Evolutionary conservation across 2,329 filamentous ascomycete species (phyloP).

Genomic region (Apiospora pterosperma): DNA sequence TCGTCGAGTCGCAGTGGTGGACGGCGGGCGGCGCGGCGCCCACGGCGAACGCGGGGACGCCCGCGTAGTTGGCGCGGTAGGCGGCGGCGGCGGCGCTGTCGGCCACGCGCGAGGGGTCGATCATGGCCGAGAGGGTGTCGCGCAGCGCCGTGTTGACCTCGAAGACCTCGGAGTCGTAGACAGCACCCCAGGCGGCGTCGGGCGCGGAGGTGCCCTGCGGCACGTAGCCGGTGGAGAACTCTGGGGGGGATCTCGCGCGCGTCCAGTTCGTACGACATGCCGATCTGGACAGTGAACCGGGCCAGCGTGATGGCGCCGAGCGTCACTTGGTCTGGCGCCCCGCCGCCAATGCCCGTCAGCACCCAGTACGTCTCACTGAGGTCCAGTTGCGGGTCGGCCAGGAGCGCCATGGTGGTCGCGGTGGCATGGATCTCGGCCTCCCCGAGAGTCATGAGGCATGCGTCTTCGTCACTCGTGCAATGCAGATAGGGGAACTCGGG

Average conservation of each 20-base stretch:
- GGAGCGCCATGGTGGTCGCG: constrained; percentile 58
- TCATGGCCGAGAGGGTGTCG: constrained; percentile 33
- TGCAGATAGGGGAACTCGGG: constrained; percentile 9
- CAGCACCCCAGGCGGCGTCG: constrained; percentile 28
- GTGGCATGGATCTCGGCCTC: constrained; percentile 75
- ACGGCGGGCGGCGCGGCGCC: constrained; percentile 50
- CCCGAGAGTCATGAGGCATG: constrained; percentile 65
- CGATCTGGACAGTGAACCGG: constrained; percentile 69
- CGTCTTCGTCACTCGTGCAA: constrained; percentile 5
- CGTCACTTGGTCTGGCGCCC: constrained; percentile 65
- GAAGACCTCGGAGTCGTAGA: constrained; percentile 68
- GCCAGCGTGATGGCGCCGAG: constrained; percentile 64
- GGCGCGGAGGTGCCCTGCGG: constrained; percentile 17
- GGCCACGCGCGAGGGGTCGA: constrained; percentile 29
- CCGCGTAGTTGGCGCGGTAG: constrained; percentile 2
- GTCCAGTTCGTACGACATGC: constrained; percentile 74
- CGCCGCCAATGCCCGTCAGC: constrained; percentile 67
- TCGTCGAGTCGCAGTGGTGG: constrained; percentile 63
- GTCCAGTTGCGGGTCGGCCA: constrained; percentile 61
- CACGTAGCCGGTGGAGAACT: constrained; percentile 18
- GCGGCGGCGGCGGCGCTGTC: constrained; percentile 28
- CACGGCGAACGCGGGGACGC: constrained; percentile 12
- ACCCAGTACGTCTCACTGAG: constrained; percentile 68
- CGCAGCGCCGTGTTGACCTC: constrained; percentile 60
- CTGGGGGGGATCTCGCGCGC: constrained; percentile 55